Percentiles rank a stretch among this genome's conserved stretches.
Evolutionary conservation across 345 rosid species (phyloP).

Genomic region (Bruguiera gymnorhiza): DNA sequence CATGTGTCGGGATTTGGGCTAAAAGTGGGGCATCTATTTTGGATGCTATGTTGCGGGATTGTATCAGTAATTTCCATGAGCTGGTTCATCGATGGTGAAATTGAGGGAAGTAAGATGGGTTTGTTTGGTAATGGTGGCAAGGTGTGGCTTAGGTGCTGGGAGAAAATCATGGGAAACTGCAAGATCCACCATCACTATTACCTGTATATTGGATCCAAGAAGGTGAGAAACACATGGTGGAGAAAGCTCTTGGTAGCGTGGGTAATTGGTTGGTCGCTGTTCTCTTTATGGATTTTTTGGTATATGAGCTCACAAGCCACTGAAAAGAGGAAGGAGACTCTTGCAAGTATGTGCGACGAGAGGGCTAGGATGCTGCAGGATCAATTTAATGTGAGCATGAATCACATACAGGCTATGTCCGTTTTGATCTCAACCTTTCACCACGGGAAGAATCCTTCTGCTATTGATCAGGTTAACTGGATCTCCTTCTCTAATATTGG

Average conservation of each 20-base stretch:
- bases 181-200: constrained; percentile 56
- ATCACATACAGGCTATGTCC: constrained; percentile 96
- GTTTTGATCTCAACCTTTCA: constrained; percentile 91
- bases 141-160: constrained; percentile 58
- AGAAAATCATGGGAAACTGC: constrained; percentile 42
- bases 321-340: constrained; percentile 76
- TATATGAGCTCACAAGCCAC: constrained; percentile 64
- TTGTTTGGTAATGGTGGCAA: constrained; percentile 54
- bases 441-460: constrained; percentile 87
- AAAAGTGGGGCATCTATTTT: constrained; percentile 75
- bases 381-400: constrained; percentile 98
- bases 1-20: constrained; percentile 74
- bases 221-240: constrained; percentile 53
- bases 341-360: constrained; percentile 89
- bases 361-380: constrained; percentile 98
- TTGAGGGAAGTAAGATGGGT: constrained; percentile 44
- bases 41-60: constrained; percentile 85
- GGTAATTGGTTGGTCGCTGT: constrained; percentile 50
- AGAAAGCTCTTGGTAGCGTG: constrained; percentile 57
- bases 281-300: constrained; percentile 54
- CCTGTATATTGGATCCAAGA: constrained; percentile 60
- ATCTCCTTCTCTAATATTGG: constrained; percentile 18
- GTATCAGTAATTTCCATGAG: constrained; percentile 52
- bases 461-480: constrained; percentile 78
- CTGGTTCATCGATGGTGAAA: constrained; percentile 57